phyloP scores from a whole-genome alignment of 1,284 basidiomycete genomes.

The Leccinum subspadiceum region DNA sequence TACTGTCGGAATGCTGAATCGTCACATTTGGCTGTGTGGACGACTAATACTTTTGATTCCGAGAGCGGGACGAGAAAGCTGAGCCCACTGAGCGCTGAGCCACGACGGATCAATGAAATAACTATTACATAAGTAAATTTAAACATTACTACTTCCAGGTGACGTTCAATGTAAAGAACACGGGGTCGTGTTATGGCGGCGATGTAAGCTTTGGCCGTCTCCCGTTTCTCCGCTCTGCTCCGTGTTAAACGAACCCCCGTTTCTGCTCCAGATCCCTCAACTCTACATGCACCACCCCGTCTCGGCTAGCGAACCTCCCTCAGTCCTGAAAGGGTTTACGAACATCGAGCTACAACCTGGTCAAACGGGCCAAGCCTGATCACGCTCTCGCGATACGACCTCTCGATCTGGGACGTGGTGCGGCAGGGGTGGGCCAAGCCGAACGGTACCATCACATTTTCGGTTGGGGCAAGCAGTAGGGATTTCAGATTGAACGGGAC shows the following conservation, averaged over 20 bases:
- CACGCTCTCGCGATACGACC: slow-evolving; percentile 61
- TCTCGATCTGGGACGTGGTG: slow-evolving; percentile 59
- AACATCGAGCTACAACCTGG: slow-evolving; percentile 50
- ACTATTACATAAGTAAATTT: no score
- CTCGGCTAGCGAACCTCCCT: slow-evolving; percentile 58
- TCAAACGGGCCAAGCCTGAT: slow-evolving; percentile 47
- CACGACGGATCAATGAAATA: no score
- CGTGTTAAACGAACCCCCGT: not conserved
- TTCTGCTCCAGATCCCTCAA: slow-evolving; percentile 52
- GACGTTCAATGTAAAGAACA: slow-evolving; percentile 46
- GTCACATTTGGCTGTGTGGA: no score
- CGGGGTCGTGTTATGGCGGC: slow-evolving; percentile 41
- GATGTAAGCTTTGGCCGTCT: slow-evolving; percentile 40
- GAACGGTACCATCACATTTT: slow-evolving; percentile 42
- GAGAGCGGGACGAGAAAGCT: no score
- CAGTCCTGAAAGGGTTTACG: slow-evolving; percentile 64
- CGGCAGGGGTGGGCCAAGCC: slow-evolving; percentile 49
- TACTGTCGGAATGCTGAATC: no score
- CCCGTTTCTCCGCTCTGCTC: not conserved
- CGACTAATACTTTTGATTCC: no score
- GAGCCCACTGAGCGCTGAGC: no score
- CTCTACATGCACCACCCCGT: slow-evolving; percentile 61
- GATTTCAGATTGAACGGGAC: slow-evolving; percentile 43
- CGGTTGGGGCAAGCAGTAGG: slow-evolving; percentile 54
- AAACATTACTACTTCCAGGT: slow-evolving; percentile 39